Evolutionary conservation across 768 basidiomycete genomes (phyloP).

Genomic region (Lactarius indigo): DNA sequence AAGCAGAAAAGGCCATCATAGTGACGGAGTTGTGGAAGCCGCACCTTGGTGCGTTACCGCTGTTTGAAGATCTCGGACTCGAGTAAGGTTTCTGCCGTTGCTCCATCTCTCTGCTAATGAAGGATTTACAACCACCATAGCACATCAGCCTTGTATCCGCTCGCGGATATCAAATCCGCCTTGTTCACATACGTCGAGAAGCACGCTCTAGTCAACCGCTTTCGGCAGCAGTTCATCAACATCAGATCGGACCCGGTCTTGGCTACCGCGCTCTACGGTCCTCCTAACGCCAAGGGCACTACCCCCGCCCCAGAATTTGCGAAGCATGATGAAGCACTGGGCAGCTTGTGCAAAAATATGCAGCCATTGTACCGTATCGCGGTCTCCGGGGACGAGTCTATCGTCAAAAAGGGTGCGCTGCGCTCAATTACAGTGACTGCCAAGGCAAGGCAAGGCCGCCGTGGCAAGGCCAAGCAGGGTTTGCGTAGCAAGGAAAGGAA

Average conservation of each 20-base stretch:
- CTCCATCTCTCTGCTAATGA: constrained; percentile 2
- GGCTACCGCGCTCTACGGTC: constrained; percentile 31
- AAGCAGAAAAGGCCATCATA: constrained; percentile 44
- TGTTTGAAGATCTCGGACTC: constrained; percentile 63
- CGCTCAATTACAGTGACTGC: constrained; percentile 64
- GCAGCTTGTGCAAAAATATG: constrained; percentile 60
- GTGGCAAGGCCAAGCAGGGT: constrained; percentile 38
- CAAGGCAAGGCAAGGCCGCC: constrained; percentile 71
- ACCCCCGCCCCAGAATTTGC: constrained; percentile 43
- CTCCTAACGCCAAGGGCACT: constrained; percentile 29
- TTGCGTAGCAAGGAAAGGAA: constrained; percentile 56
- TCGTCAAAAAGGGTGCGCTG: constrained; percentile 69
- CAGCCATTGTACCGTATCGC: constrained; percentile 70
- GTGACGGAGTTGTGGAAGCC: constrained; percentile 79
- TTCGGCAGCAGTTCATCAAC: constrained; percentile 67
- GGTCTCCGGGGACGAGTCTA: constrained; percentile 48
- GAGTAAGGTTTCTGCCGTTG: constrained; percentile 45
- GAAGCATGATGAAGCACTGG: constrained; percentile 61
- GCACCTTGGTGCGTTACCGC: constrained; percentile 46
- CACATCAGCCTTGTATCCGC: constrained; percentile 49
- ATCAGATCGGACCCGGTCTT: constrained; percentile 45
- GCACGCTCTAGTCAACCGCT: constrained; percentile 59
- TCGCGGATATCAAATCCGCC: constrained; percentile 50
- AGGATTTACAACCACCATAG: constrained; percentile 35
- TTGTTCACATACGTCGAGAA: constrained; percentile 61